A percentile compares a stretch with the other conserved stretches of the same genome.
These are phyloP conservation scores for Tolypocladium endophyticum DNA, from an alignment of 2,329 filamentous ascomycete genomes.

Conservation along the genomic window DNA sequence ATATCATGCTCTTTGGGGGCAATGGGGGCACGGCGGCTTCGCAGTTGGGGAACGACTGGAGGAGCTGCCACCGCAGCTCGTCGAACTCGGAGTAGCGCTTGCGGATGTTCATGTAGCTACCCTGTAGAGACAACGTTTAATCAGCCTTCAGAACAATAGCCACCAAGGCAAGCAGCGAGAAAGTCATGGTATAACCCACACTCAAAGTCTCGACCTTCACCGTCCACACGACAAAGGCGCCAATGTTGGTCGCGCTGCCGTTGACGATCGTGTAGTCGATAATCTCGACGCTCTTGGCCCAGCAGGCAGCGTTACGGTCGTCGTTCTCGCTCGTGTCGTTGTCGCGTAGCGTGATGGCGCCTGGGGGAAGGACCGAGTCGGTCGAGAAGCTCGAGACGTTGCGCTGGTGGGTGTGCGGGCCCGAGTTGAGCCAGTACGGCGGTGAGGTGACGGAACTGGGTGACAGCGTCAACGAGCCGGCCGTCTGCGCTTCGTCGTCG, in stretches of 20 bases:
- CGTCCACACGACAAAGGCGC: conserved; percentile 95
- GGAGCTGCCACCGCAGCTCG: conserved; percentile 61
- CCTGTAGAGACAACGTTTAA: conserved; percentile 25
- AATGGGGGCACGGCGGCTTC: conserved; percentile 78
- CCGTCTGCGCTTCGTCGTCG: background rate
- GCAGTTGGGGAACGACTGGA: conserved; percentile 74
- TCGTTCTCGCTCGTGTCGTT: conserved; percentile 44
- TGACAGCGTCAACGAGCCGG: conserved; percentile 12
- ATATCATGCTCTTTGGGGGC: conserved; percentile 84
- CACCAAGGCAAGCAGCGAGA: too few species aligned
- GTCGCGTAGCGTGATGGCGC: conserved; percentile 51
- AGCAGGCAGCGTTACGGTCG: conserved; percentile 47
- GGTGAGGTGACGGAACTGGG: conserved; percentile 24
- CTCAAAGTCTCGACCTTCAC: conserved; percentile 78
- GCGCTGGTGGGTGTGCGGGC: conserved; percentile 21
- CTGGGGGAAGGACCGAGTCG: conserved; percentile 37
- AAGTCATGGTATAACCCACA: conserved; percentile 36
- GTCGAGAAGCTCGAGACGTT: conserved; percentile 33
- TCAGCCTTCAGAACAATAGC: background rate
- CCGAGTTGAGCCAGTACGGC: conserved; percentile 31
- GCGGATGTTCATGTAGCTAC: conserved; percentile 49
- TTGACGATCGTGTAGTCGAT: conserved; percentile 47
- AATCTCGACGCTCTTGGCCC: conserved; percentile 53
- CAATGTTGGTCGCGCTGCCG: conserved; percentile 47
- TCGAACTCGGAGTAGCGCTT: conserved; percentile 92